Evolutionary conservation across 1,284 basidiomycete species (phyloP), one percentile per base, ranked within the genome.

Genomic region (Tremellales sp.): DNA sequence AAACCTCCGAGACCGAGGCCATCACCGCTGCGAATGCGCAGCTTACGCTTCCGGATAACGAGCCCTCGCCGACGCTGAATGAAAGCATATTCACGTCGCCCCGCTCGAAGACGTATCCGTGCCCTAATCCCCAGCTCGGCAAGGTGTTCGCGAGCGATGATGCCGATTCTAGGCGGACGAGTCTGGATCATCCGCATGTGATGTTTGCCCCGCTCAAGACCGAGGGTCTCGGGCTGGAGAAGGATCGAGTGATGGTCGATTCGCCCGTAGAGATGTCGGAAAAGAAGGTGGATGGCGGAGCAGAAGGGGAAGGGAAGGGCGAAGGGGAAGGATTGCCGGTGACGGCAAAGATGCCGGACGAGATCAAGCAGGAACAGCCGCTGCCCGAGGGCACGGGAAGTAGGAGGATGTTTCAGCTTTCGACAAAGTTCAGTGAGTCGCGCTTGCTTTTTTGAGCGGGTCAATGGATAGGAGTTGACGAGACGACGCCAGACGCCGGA

Each of bases 401-500:
- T 37, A 63, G 60, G 39, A 51, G 71, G 34, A 65, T 73, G 63
- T 70, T 69, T 47, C 56, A 70, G 51, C 53, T 73, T 40, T 66
- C 65, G 1, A 68, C 71, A 46, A 65, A 58, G 40, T 73, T 73
- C 47, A 73, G 65, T 69, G 45, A 62, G 68, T 51, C 19, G 7
- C 3, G 7, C 26, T 31, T 3, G 16, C 12, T 25, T 3, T n/a
- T 16, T 5, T 10, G 13, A n/a, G 24, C 13, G n/a, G 14, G 9
- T 8, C 9, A 7, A 16, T 34, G 45, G 36, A 39, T 40, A 10
- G 28, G 8, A 21, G 8, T 28, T 24, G 24, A 19, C 19, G 31
- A 1, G 44, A 68, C n/a, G 63, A 76, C 53, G 75, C 72, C 1
- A 57, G n/a, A n/a, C n/a, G n/a, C 63, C 10, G 76, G 75, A 6